Percentiles rank a stretch among this genome's conserved stretches.
Evolutionary conservation across 306 rosid species (phyloP).

Genomic region (Biancaea sappan): DNA sequence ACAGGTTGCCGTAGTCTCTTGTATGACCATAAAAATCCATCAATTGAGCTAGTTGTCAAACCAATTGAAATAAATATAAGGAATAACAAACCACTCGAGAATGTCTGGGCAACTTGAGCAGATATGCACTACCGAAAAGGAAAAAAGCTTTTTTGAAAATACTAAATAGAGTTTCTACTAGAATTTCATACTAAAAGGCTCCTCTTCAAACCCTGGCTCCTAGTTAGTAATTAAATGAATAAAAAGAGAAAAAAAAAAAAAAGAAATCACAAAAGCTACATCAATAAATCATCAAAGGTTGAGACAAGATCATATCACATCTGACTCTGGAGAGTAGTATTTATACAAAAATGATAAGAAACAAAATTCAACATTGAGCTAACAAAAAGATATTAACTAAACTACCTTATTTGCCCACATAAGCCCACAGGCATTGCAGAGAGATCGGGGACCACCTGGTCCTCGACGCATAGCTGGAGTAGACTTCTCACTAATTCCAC

Average conservation of each 20-base stretch:
- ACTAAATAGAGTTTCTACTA: background rate
- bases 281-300: background rate
- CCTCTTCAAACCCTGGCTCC: background rate
- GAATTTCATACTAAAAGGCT: background rate
- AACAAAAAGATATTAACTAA: background rate
- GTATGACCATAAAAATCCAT: slow-evolving; percentile 5
- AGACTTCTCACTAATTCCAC: slow-evolving; percentile 61
- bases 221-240: background rate
- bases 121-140: slow-evolving; percentile 7
- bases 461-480: slow-evolving; percentile 75
- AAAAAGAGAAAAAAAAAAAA: too few species aligned
- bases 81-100: background rate
- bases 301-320: background rate
- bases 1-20: background rate
- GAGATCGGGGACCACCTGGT: slow-evolving; percentile 63
- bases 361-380: background rate
- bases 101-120: background rate
- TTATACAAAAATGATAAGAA: background rate
- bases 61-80: slow-evolving; percentile 1
- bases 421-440: slow-evolving; percentile 65
- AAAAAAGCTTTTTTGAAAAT: background rate
- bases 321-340: background rate
- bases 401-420: slow-evolving; percentile 51
- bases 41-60: background rate
- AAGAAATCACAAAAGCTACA: slow-evolving; percentile 8